These are phyloP conservation scores for Phytophthora cactorum DNA, from an alignment of 352 stramenopile species.

Conservation along the genomic window DNA sequence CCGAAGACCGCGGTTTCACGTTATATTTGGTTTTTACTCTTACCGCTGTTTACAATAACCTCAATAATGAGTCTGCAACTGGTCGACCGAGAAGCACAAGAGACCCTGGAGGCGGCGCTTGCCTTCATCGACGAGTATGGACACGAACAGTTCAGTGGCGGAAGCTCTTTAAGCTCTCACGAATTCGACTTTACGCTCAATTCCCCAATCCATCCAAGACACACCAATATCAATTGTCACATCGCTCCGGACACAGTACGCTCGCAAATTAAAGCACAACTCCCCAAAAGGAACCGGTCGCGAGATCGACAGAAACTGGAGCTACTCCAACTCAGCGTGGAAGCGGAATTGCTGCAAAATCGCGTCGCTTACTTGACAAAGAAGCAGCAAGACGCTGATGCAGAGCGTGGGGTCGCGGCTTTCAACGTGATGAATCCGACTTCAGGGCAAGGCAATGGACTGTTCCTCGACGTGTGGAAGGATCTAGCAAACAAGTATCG, in stretches of 20 bases:
- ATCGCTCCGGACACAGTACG: not conserved
- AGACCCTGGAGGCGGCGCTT: not conserved
- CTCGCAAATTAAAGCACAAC: not conserved
- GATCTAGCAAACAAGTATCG: not conserved
- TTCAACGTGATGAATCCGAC: not conserved
- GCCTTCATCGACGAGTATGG: slow-evolving; percentile 8
- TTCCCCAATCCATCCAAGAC: not conserved
- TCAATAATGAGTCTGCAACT: not conserved
- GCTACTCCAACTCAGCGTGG: not conserved
- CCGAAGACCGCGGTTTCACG: not conserved
- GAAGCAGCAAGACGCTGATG: not conserved
- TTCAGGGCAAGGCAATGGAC: not conserved
- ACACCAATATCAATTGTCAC: not conserved
- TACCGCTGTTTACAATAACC: not conserved
- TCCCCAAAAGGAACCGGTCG: not conserved
- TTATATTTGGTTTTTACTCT: not conserved
- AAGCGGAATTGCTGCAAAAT: slow-evolving; percentile 5
- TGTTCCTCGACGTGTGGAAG: slow-evolving; percentile 4
- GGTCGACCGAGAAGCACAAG: not conserved
- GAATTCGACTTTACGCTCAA: not conserved
- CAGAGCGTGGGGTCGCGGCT: not conserved
- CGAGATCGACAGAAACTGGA: slow-evolving; percentile 9
- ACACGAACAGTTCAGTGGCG: not conserved
- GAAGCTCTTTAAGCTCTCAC: not conserved
- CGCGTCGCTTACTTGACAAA: not conserved